Percentiles rank a stretch among this genome's conserved stretches.
phyloP scores from a whole-genome alignment of 1,284 basidiomycete species.

The Entoloma clypeatum region DNA sequence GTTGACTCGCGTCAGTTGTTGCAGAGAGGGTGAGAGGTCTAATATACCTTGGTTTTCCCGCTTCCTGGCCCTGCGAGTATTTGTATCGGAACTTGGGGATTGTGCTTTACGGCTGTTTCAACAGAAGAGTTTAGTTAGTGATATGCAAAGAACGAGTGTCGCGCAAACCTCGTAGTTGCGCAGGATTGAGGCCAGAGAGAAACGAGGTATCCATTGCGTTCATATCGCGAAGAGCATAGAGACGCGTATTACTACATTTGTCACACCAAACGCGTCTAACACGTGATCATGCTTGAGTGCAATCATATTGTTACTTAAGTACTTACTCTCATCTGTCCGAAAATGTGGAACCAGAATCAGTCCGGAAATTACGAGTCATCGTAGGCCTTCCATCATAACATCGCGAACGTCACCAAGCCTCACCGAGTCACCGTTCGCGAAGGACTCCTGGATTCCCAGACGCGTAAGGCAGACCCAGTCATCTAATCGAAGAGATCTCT shows the following conservation, averaged over 20 bases:
- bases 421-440: conserved; percentile 23
- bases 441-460: conserved; percentile 20
- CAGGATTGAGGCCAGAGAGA: conserved; percentile 11
- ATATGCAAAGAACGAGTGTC: too few species aligned
- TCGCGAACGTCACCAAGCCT: conserved; percentile 10
- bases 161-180: conserved; percentile 15
- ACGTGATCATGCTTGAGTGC: neutral
- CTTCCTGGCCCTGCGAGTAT: conserved; percentile 86
- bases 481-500: neutral
- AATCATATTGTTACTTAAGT: neutral
- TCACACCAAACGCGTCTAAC: neutral
- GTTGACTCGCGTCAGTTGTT: neutral
- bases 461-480: conserved; percentile 8
- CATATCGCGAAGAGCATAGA: neutral
- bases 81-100: conserved; percentile 64
- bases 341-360: conserved; percentile 26
- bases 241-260: neutral
- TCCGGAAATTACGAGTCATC: conserved; percentile 15
- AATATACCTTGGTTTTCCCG: conserved; percentile 57
- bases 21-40: neutral
- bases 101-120: conserved; percentile 62
- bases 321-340: neutral
- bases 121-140: too few species aligned
- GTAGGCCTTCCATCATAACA: conserved; percentile 11
- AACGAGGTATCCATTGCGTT: neutral